A percentile compares a stretch with the other conserved stretches of the same genome.
phyloP scores from a whole-genome alignment of 306 rosid genomes.

The Castanea crenata region DNA sequence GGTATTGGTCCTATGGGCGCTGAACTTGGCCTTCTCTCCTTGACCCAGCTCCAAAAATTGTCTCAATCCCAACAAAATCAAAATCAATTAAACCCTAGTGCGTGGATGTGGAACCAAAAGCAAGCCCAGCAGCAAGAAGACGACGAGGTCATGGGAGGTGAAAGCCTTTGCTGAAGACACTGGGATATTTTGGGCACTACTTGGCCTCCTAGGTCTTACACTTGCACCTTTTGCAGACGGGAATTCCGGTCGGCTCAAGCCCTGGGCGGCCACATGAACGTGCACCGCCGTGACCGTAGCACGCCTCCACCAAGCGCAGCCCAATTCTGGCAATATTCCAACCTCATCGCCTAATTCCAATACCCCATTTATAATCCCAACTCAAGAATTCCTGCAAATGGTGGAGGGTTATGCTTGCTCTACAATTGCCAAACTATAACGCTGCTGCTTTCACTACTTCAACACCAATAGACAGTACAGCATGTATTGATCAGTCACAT shows the following conservation, averaged over 20 bases:
- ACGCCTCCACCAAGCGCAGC: constrained; percentile 62
- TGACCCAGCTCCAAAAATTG: constrained; percentile 52
- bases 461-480: not conserved
- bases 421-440: constrained; percentile 73
- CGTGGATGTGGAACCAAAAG: constrained; percentile 80
- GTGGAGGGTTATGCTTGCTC: constrained; percentile 59
- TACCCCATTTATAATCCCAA: constrained; percentile 51
- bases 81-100: not conserved
- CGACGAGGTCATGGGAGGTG: constrained; percentile 90
- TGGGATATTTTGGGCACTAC: constrained; percentile 68
- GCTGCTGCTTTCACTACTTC: constrained; percentile 6
- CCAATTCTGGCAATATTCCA: constrained; percentile 12
- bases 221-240: constrained; percentile 77
- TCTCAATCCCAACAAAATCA: constrained; percentile 38
- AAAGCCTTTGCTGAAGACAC: constrained; percentile 92
- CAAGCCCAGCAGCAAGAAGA: constrained; percentile 36
- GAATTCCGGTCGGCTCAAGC: constrained; percentile 96
- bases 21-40: constrained; percentile 65
- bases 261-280: constrained; percentile 98
- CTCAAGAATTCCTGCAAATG: constrained; percentile 52
- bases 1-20: constrained; percentile 57
- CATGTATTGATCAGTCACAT: constrained; percentile 35
- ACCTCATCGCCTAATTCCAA: not conserved
- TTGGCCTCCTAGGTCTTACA: constrained; percentile 95
- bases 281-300: constrained; percentile 99